Evolutionary conservation across 768 basidiomycete genomes (phyloP).

Genomic region (Lentinula sp.): DNA sequence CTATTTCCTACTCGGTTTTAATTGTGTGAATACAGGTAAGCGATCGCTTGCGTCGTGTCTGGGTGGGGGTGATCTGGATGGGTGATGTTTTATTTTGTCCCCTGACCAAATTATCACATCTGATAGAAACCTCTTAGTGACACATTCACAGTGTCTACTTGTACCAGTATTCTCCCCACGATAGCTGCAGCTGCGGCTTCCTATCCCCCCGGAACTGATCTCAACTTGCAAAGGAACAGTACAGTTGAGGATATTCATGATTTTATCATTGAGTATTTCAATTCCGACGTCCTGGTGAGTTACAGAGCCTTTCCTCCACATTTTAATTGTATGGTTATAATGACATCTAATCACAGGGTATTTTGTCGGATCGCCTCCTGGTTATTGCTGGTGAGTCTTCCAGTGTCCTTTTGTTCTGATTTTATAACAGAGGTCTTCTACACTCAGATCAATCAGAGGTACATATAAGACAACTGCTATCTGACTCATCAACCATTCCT

Average conservation of each 20-base stretch:
- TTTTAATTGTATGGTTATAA: not conserved
- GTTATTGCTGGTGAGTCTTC: conserved; percentile 56
- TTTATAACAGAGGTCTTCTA: not conserved
- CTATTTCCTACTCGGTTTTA: not conserved
- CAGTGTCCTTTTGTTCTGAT: not conserved
- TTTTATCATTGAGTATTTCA: conserved; percentile 80
- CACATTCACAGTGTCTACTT: conserved; percentile 47
- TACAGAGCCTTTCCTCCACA: not conserved
- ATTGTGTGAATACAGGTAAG: not conserved
- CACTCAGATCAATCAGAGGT: conserved; percentile 67
- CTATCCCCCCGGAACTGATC: conserved; percentile 36
- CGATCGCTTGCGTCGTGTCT: conserved; percentile 66
- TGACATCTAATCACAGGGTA: conserved; percentile 36
- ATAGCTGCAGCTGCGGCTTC: conserved; percentile 42
- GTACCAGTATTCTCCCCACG: conserved; percentile 50
- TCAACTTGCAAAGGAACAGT: conserved; percentile 39
- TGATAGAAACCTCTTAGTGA: not conserved
- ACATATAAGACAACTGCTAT: conserved; percentile 2
- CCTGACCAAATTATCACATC: not conserved
- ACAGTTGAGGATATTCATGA: conserved; percentile 69
- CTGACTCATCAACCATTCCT: not conserved
- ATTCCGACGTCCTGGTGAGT: conserved; percentile 72
- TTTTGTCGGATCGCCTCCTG: conserved; percentile 63
- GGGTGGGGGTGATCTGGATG: conserved; percentile 73
- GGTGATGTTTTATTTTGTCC: conserved; percentile 30